Evolutionary conservation across 441 rosid species (phyloP).

Genomic region (Euphorbia corollata): DNA sequence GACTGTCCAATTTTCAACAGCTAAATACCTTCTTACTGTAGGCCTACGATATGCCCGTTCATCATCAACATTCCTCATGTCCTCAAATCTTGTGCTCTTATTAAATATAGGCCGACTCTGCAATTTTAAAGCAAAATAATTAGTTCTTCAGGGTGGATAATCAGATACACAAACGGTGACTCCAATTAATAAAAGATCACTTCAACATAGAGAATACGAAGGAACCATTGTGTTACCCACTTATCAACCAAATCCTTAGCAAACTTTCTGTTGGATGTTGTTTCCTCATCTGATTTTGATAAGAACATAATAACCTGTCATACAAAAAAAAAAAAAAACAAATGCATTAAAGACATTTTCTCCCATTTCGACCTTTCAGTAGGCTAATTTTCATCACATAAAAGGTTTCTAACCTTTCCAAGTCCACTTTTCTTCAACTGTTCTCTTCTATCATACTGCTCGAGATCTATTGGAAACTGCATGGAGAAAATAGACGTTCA

Average conservation of each 20-base stretch:
- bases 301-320: slow-evolving; percentile 91
- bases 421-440: slow-evolving; percentile 94
- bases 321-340: neutral
- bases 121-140: slow-evolving; percentile 21
- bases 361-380: neutral
- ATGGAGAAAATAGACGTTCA: slow-evolving; percentile 21
- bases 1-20: neutral
- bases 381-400: neutral
- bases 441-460: slow-evolving; percentile 88
- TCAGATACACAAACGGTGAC: neutral
- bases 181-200: neutral
- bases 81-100: slow-evolving; percentile 96
- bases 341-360: slow-evolving; percentile 12
- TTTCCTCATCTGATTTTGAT: slow-evolving; percentile 94
- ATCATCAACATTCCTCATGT: slow-evolving; percentile 72
- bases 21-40: slow-evolving; percentile 53
- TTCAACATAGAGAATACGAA: neutral
- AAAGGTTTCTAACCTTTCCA: slow-evolving; percentile 63
- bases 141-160: neutral
- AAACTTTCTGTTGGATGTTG: slow-evolving; percentile 77
- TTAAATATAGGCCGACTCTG: slow-evolving; percentile 97
- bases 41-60: slow-evolving; percentile 77
- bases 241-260: slow-evolving; percentile 97
- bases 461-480: slow-evolving; percentile 90
- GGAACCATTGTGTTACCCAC: slow-evolving; percentile 50